A percentile compares a stretch with the other conserved stretches of the same genome.
Conservation (phyloP, 768 basidiomycete species). For the Leccinum obscurum region DNA sequence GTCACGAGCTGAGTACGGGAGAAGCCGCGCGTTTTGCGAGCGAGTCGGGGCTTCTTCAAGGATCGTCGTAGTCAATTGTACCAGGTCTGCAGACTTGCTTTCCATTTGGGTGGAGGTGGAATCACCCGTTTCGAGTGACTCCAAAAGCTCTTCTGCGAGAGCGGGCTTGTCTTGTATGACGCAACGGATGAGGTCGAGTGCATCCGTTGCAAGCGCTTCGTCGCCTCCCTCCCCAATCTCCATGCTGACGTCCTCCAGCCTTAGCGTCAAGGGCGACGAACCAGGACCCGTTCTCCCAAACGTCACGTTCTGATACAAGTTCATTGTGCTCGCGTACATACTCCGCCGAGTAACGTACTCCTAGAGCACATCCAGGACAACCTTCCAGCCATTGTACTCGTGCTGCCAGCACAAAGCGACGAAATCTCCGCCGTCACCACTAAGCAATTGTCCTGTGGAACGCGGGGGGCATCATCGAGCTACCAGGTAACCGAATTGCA, state of each 20-base stretch:
- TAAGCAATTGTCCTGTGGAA: constrained; percentile 69
- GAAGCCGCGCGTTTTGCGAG: constrained; percentile 41
- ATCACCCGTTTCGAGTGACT: constrained; percentile 51
- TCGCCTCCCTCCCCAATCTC: constrained; percentile 64
- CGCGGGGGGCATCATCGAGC: constrained; percentile 67
- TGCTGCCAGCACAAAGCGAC: constrained; percentile 79
- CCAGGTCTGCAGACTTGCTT: constrained; percentile 63
- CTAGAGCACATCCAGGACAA: constrained; percentile 78
- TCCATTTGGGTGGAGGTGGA: constrained; percentile 42
- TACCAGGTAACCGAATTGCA: constrained; percentile 74
- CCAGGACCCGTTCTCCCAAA: constrained; percentile 47
- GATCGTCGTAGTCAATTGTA: constrained; percentile 78
- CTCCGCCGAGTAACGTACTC: constrained; percentile 68
- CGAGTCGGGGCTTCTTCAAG: constrained; percentile 74
- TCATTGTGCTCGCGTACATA: constrained; percentile 39
- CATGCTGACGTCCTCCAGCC: constrained; percentile 69
- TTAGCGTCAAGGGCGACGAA: constrained; percentile 43
- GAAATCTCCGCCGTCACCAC: constrained; percentile 62
- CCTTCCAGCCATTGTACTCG: constrained; percentile 82
- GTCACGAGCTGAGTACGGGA: constrained; percentile 66
- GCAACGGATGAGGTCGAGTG: constrained; percentile 77
- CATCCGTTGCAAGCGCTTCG: constrained; percentile 65
- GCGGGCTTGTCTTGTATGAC: constrained; percentile 69
- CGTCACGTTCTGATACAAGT: constrained; percentile 51
- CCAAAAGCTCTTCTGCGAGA: constrained; percentile 65